phyloP scores from a whole-genome alignment of 2,329 filamentous ascomycete genomes.

The Claviceps sp. region DNA sequence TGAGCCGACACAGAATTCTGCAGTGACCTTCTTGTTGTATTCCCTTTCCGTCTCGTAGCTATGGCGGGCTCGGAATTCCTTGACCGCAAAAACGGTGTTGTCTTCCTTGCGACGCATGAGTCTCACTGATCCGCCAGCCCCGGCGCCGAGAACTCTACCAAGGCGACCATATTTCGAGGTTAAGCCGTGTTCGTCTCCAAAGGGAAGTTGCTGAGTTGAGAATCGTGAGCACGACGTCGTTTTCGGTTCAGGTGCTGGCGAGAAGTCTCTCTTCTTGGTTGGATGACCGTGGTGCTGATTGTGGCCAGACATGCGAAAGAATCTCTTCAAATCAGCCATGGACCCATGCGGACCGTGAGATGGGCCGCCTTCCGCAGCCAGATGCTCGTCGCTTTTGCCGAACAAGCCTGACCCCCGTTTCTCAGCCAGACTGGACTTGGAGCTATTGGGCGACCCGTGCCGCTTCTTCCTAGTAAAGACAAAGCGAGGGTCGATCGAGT shows the following conservation, averaged over 20 bases:
- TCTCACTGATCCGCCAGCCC: conserved; percentile 86
- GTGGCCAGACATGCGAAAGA: conserved; percentile 70
- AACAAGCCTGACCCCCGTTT: conserved; percentile 37
- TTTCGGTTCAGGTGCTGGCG: conserved; percentile 43
- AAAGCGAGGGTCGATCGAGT: conserved; percentile 63
- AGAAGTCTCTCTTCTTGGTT: conserved; percentile 56
- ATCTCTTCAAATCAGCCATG: conserved; percentile 92
- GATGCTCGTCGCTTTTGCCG: conserved; percentile 20
- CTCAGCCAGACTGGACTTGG: conserved; percentile 38
- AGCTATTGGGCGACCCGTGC: conserved; percentile 40
- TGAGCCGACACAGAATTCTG: conserved; percentile 95
- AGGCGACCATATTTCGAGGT: conserved; percentile 91
- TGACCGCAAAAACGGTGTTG: conserved; percentile 88
- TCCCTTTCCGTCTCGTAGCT: conserved; percentile 89
- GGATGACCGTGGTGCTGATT: conserved; percentile 50
- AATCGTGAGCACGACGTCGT: conserved; percentile 33
- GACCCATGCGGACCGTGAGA: conserved; percentile 47
- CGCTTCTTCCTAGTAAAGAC: conserved; percentile 70
- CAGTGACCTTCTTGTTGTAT: conserved; percentile 95
- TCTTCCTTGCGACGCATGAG: conserved; percentile 90
- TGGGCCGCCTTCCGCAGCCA: conserved; percentile 13
- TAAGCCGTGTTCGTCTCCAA: conserved; percentile 85
- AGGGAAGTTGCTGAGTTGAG: conserved; percentile 55
- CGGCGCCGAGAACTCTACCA: conserved; percentile 83
- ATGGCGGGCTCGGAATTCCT: conserved; percentile 87